Base-by-base conservation (phyloP, 352 stramenopile species). In the Phytophthora brassicae region DNA sequence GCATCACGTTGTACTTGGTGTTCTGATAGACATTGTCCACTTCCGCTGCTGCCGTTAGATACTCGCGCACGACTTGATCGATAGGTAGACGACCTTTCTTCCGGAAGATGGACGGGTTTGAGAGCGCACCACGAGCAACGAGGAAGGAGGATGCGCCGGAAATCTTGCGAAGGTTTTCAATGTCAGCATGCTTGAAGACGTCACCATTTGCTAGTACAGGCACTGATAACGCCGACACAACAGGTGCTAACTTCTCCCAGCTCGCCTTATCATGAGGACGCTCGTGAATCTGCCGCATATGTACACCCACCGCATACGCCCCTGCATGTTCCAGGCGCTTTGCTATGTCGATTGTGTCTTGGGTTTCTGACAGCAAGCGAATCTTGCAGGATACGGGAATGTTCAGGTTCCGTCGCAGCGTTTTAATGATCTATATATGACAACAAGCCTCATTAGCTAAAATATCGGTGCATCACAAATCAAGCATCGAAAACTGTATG, bases 331-430 rank as follows among this genome's bases (percentile, higher is more conserved):
- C 75, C 0, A 94, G 53, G 0, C 70, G 71, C 57, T 75, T 84
- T 11, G 80, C 81, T 23, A 88, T 72, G 45, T 90, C 78, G 24
- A 94, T 83, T 41, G 89, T 97, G 26, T 74, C 77, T 47, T 86
- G 66, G 1, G 72, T 68, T 45, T 81, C 74, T 48, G 84, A 61
- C 5, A 95, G 71, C 4, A 97, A 66, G 16, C 89, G 85, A 56
- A 97, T 97, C 62, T 97, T 97, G 70, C 79, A 90, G 20, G 86
- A 95, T 4, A 97, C 79, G 6, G 87, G 87, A 43, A 96, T 89
- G 36, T 81, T 85, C 16, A 95, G 66, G 56, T 95, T 92, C 7
- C 74, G 56, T 7, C 83, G 78, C 41, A 96, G 69, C 39, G 82
- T 96, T 56, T 88, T 93, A 16, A 95, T 68, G 35, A 94, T 94